These are phyloP conservation scores for Lineolata rhizophorae DNA, from an alignment of 495 filamentous ascomycete species.

Conservation along the genomic window DNA sequence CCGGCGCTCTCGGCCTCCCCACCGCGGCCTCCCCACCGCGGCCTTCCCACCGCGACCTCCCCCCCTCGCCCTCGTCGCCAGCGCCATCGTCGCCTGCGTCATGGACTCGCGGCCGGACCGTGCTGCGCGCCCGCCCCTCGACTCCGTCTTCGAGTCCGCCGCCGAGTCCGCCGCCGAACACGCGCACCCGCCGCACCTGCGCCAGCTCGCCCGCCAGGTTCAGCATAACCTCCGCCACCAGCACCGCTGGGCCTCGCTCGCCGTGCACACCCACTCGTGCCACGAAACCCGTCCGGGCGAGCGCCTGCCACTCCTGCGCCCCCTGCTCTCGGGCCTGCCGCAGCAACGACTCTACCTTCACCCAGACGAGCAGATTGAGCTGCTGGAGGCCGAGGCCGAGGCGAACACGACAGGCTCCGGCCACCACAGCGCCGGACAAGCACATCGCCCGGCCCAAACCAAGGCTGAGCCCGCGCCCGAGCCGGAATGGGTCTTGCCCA, in stretches of 20 bases:
- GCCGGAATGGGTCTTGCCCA: conserved; percentile 70
- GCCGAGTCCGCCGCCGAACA: conserved; percentile 23
- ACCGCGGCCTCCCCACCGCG: too few species aligned
- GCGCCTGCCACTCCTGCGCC: conserved; percentile 25
- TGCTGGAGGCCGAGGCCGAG: conserved; percentile 29
- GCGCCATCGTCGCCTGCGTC: too few species aligned
- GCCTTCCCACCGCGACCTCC: too few species aligned
- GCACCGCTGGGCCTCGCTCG: conserved; percentile 61
- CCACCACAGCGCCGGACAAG: too few species aligned
- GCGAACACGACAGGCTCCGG: conserved; percentile 6
- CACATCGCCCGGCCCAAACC: background rate
- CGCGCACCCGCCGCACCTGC: conserved; percentile 13
- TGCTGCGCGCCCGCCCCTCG: background rate
- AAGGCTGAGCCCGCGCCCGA: conserved; percentile 22
- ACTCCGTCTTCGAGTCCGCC: conserved; percentile 17
- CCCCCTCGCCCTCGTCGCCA: too few species aligned
- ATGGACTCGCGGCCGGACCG: too few species aligned
- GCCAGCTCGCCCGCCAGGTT: conserved; percentile 40
- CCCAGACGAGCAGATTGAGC: conserved; percentile 73
- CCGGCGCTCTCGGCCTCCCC: conserved; percentile 3
- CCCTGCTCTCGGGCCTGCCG: conserved; percentile 70
- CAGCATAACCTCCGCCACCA: conserved; percentile 67
- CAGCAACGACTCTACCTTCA: conserved; percentile 73
- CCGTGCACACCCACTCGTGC: conserved; percentile 35
- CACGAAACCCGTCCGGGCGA: conserved; percentile 8